phyloP scores from a whole-genome alignment of 208 protist genomes.

The Trypanosomatidae sp. region DNA sequence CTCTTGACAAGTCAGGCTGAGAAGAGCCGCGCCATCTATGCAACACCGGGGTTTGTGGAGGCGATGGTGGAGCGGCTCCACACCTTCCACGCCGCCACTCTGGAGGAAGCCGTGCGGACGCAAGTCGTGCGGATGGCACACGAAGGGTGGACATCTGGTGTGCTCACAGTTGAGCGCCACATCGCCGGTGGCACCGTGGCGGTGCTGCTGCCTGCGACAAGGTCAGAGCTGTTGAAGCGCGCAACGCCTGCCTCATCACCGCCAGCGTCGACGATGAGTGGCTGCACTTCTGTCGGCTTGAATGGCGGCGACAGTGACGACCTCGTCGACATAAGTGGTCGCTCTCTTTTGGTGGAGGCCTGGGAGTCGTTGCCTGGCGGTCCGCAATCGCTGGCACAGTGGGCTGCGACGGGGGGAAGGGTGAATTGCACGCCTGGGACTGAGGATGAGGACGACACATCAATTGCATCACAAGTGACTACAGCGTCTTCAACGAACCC shows the following conservation, averaged over 20 bases:
- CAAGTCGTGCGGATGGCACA: slow-evolving; percentile 55
- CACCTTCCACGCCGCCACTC: slow-evolving; percentile 75
- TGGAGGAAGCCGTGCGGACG: slow-evolving; percentile 69
- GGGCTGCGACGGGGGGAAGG: background rate
- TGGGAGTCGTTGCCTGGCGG: slow-evolving; percentile 24
- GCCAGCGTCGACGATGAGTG: background rate
- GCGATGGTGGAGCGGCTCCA: slow-evolving; percentile 39
- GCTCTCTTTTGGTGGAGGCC: slow-evolving; percentile 19
- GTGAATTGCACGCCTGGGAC: background rate
- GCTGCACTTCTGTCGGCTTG: background rate
- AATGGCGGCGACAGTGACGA: slow-evolving; percentile 1
- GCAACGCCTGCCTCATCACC: background rate
- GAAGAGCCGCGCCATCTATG: slow-evolving; percentile 41
- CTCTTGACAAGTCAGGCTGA: slow-evolving; percentile 49
- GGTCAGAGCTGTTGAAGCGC: background rate
- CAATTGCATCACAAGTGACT: background rate
- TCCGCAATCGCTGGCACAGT: slow-evolving; percentile 18
- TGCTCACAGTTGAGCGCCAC: slow-evolving; percentile 59
- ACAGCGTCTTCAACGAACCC: background rate
- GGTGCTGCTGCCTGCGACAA: slow-evolving; percentile 17
- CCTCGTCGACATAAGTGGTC: background rate
- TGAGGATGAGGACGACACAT: background rate
- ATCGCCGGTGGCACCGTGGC: slow-evolving; percentile 14
- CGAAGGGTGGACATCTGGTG: slow-evolving; percentile 35
- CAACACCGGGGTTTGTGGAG: slow-evolving; percentile 62